phyloP scores from a whole-genome alignment of 129 eudicot species.

The Mikania micrantha region DNA sequence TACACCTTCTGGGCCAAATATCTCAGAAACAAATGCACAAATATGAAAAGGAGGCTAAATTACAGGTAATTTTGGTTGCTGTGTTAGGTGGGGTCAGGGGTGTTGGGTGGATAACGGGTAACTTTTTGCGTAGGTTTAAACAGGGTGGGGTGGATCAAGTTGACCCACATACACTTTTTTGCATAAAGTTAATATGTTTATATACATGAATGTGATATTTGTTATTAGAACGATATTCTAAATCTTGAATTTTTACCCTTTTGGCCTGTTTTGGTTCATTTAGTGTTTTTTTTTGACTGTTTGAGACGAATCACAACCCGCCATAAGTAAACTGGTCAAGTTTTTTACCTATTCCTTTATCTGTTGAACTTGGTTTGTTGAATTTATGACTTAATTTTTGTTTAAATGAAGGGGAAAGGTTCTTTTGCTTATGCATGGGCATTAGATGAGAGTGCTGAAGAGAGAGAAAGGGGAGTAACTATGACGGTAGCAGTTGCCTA shows the following conservation, averaged over 20 bases:
- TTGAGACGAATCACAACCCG: not conserved
- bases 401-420: slow-evolving; percentile 73
- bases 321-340: not conserved
- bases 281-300: not conserved
- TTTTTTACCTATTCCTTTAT: not conserved
- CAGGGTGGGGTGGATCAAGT: not conserved
- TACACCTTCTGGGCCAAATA: slow-evolving; percentile 79
- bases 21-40: slow-evolving; percentile 92
- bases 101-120: not conserved
- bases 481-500: slow-evolving; percentile 97
- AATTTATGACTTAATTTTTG: slow-evolving; percentile 4
- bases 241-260: not conserved
- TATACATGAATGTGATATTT: not conserved
- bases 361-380: slow-evolving; percentile 2
- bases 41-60: slow-evolving; percentile 80
- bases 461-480: slow-evolving; percentile 96
- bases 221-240: not conserved
- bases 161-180: not conserved
- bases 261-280: not conserved
- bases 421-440: slow-evolving; percentile 99
- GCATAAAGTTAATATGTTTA: not conserved
- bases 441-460: slow-evolving; percentile 89
- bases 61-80: slow-evolving; percentile 41
- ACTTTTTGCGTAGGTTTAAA: not conserved
- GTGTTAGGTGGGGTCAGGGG: not conserved